Base-by-base conservation (phyloP, 225 moss, liverwort and hornwort species). In the Antitrichia curtipendula region DNA sequence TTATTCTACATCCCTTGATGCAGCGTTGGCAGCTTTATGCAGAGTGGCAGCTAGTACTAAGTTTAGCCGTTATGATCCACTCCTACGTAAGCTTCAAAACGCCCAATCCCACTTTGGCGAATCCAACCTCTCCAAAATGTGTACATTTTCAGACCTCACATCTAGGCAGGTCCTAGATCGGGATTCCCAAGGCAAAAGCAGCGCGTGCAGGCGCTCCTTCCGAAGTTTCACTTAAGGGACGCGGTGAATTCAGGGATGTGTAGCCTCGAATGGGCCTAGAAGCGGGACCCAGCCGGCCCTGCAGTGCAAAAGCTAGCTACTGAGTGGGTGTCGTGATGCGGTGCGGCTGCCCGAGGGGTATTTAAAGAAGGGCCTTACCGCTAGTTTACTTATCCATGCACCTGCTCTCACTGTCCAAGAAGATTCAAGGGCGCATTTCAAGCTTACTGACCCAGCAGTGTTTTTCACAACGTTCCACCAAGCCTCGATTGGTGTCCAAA, bases 151-250 rank as follows among this genome's bases (percentile, higher is more conserved):
- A 27, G 23, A 14, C 6, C 22, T 36, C 47, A 41, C 24, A 45
- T 83, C 56, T 66, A 75, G 56, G 47, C 2, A 0, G 0, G 0
- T 29, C 47, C 9, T 83, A 83, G 76, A 88, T 68, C 41, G 0
- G 41, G 19, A 43, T 19, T 58, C 36, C 77, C 58, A 17, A 57
- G n/a, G 66, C 47, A n/a, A 31, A 58, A 66, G 31, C 2, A 16
- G 63, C 75, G 10, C 72, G 31, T 52, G 50, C 50, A 28, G 56
- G 63, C 20, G 27, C 87, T 43, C 45, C 56, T 82, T 45, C 53
- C 24, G 27, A 43, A 12, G 45, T 54, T 54, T 53, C 65, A 20
- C n/a, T 10, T 16, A 9, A 81, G 23, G 34, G 38, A 40, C 82
- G 23, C 64, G 82, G 75, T 82, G 82, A 64, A 63, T 31, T 60